Evolutionary conservation across 2,329 filamentous ascomycete species (phyloP), one percentile per base, ranked within the genome.

Genomic region (Hymenoscyphus occultus): DNA sequence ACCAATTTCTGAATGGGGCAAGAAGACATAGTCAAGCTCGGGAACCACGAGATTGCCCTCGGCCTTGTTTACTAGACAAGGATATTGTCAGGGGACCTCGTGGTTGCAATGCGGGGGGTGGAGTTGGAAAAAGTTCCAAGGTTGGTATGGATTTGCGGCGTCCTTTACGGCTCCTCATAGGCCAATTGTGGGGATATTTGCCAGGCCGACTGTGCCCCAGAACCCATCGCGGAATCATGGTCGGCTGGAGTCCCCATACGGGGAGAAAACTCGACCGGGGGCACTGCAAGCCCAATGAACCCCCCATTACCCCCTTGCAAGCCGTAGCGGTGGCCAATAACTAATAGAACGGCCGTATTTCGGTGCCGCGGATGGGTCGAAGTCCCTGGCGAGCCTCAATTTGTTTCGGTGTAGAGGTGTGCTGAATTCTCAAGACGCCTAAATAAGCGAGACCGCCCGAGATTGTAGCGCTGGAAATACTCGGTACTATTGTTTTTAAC

Each of bases 41-140:
- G 54, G 31, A 28, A 39, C 54, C n/a, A 56, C 51, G 12, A 35
- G 54, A 57, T 35, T 39, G 19, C n/a, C 54, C 54, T 57, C 54
- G 54, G 54, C 54, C 54, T 57, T 57, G 54, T 57, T 57, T 57
- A 35, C 31, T 31, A 16, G 54, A 57, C 28, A 31, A 57, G 54
- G 32, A 7, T 51, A 51, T n/a, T n/a, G 14, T 22, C 22, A 57
- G 54, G 16, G 32, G 54, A 7, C 19, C 31, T 31, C 54, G 31
- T 32, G 54, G 16, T 31, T 12, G 54, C 19, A 19, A 51, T 57
- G 54, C 54, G 54, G 54, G 54, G 54, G 54, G 22, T 57, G 54
- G 54, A 35, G 54, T 14, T 57, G 19, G 28, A 57, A 39, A n/a
- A 39, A 35, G 19, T 31, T 16, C 12, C 16, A n/a, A n/a, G 31